These are phyloP conservation scores for Mortierella sp. DNA, from an alignment of 371 early-diverging fungal genomes.

Conservation along the genomic window DNA sequence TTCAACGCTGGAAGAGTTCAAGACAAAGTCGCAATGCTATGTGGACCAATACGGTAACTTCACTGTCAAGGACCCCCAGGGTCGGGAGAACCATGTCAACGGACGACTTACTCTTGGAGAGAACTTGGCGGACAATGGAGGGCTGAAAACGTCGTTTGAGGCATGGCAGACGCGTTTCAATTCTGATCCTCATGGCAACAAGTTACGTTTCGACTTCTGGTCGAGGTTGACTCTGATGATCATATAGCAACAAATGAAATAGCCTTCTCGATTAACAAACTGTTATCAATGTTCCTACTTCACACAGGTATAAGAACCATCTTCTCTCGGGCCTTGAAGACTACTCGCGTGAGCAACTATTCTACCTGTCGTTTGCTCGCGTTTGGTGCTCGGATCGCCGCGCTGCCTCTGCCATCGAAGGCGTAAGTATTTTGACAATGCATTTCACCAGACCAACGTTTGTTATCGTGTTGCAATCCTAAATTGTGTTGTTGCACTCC, in stretches of 20 bases:
- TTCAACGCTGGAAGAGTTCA: slow-evolving; percentile 60
- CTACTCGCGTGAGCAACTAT: slow-evolving; percentile 66
- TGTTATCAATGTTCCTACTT: neutral
- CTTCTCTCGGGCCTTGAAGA: slow-evolving; percentile 65
- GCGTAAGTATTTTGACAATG: slow-evolving; percentile 43
- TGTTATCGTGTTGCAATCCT: neutral
- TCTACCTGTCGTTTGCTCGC: slow-evolving; percentile 68
- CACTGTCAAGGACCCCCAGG: slow-evolving; percentile 60
- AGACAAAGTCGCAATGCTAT: slow-evolving; percentile 67
- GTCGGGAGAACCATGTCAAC: slow-evolving; percentile 59
- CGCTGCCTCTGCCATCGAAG: slow-evolving; percentile 57
- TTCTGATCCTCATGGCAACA: slow-evolving; percentile 51
- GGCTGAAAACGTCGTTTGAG: slow-evolving; percentile 54
- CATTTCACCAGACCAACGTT: too few species aligned
- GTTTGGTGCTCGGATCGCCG: slow-evolving; percentile 66
- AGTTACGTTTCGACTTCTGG: too few species aligned
- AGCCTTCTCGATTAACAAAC: too few species aligned
- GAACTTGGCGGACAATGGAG: slow-evolving; percentile 72
- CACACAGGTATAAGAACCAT: slow-evolving; percentile 40
- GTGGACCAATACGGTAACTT: slow-evolving; percentile 72
- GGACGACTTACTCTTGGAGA: slow-evolving; percentile 73
- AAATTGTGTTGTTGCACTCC: neutral
- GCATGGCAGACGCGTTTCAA: slow-evolving; percentile 58
- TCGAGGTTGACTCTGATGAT: too few species aligned
- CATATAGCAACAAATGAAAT: too few species aligned